These are phyloP conservation scores for Pseudoneurospora amorphoporcata DNA, from an alignment of 495 filamentous ascomycete species.

Conservation along the genomic window DNA sequence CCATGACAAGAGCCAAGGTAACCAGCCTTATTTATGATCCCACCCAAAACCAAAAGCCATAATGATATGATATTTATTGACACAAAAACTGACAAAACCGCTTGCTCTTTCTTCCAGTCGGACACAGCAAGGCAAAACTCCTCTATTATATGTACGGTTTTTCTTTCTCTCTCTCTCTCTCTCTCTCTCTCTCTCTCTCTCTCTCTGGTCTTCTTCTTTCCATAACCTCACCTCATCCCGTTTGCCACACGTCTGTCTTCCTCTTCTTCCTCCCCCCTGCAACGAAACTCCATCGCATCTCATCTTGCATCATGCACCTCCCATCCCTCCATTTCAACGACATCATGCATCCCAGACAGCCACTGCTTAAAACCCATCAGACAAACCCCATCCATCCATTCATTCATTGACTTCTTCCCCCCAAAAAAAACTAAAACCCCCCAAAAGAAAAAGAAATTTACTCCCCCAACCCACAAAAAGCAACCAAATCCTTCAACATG, in stretches of 20 bases:
- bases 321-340: not conserved
- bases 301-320: not conserved
- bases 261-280: not conserved
- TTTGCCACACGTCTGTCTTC: no score
- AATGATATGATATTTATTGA: not conserved
- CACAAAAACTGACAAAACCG: not conserved
- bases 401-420: not conserved
- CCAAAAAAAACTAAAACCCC: not conserved
- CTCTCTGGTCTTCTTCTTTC: not conserved
- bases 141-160: not conserved
- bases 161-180: not conserved
- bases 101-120: not conserved
- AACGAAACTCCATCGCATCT: not conserved
- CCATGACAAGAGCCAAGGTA: no score
- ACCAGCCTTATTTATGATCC: not conserved
- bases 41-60: not conserved
- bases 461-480: constrained; percentile 11
- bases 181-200: not conserved
- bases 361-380: not conserved
- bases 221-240: no score
- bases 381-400: not conserved
- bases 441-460: not conserved
- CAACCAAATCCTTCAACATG: constrained; percentile 62
- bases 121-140: not conserved
- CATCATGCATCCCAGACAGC: not conserved